Base-by-base conservation (phyloP, 2,329 filamentous ascomycete species). In the Cercospora beticola region DNA sequence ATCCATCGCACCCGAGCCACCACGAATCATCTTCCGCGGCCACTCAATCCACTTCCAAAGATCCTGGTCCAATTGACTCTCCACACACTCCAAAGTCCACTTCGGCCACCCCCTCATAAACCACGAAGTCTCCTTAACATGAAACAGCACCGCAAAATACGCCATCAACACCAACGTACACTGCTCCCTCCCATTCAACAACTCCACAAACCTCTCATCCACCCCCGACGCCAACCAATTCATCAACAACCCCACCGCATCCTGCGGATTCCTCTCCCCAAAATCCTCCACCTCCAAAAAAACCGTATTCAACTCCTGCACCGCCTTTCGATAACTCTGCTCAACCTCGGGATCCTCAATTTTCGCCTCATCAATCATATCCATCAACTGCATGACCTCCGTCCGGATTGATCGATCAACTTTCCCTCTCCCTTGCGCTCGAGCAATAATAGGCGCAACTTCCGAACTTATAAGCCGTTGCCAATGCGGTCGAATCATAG, bases 51-150 rank as follows among this genome's bases (percentile, higher is more conserved):
- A 72, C 30, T 65, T 54, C 8, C 18, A 33, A 33, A 67, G 62
- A 31, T 60, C 57, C 30, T 31, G 23, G 6, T 58, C 30, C 9
- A 72, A 43, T 57, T 69, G 40, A 8, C 14, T 5, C 21, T 59
- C 49, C 4, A 69, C 65, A 59, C 68, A 65, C 9, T 70, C 65
- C 49, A 69, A 33, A 2, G 67, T 70, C 70, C 68, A 72, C n/a
- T 59, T 43, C 6, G 64, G 56, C 68, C 70, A 72, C 3, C 61
- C 63, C 3, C 60, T 46, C 57, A 65, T 54, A 66, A 65, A 70
- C 70, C 68, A 72, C 16, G 61, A 46, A 28, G 40, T 43, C 21
- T 67, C 49, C 31, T 67, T 64, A 5, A 65, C 21, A 12, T 65
- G 60, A 16, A 72, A 68, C 4, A 72, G 33, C 16, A 70, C 66